A percentile compares a stretch with the other conserved stretches of the same genome.
Conservation (phyloP, 257 asterid genomes). For the Nicotiana knightiana region DNA sequence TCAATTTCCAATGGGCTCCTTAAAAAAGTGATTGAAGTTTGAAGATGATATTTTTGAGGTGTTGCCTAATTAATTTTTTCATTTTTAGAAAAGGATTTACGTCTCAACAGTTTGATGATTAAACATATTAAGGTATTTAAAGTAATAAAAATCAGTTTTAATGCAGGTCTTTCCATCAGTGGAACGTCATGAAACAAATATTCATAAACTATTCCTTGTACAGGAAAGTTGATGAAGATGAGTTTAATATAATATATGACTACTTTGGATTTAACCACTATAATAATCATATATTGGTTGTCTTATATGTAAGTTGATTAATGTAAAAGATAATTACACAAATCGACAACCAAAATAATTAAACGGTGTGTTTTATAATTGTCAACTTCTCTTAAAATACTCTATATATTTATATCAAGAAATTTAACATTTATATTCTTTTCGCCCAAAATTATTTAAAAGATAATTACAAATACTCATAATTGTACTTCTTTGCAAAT, state of each 20-base stretch:
- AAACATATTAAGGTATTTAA: background rate
- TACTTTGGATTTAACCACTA: background rate
- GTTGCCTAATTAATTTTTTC: background rate
- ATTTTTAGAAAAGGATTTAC: background rate
- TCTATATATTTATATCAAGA: too few species aligned
- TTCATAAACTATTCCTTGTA: background rate
- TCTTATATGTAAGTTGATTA: background rate
- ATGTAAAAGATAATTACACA: background rate
- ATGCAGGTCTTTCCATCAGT: conserved; percentile 1
- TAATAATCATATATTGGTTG: background rate
- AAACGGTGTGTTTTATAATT: background rate
- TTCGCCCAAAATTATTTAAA: too few species aligned
- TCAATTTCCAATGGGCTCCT: background rate
- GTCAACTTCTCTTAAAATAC: background rate
- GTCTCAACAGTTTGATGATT: background rate
- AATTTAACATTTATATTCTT: too few species aligned
- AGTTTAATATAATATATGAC: background rate
- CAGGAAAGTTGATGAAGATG: background rate
- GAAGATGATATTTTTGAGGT: background rate
- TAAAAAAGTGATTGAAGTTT: background rate
- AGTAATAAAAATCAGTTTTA: background rate
- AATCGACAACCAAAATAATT: background rate
- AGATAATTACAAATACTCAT: too few species aligned
- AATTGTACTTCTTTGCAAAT: too few species aligned
- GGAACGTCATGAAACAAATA: background rate